Conservation (phyloP, 352 stramenopile genomes). For the Globisporangium heterothallicum region DNA sequence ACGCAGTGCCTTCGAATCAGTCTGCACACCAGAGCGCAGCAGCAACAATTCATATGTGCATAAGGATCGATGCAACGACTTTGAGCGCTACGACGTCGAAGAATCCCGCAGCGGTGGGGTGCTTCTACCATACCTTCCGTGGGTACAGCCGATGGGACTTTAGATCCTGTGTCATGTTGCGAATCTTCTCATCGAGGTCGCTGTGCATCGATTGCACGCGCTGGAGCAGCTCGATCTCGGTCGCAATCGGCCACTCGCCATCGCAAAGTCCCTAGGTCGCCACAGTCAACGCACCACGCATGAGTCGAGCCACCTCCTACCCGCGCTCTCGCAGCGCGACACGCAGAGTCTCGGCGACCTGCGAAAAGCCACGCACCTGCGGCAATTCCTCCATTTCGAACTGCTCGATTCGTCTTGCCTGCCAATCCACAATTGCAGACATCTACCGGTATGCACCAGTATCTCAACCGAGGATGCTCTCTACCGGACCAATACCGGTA, state of each 20-base stretch:
- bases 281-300: not conserved
- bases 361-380: conserved; percentile 1
- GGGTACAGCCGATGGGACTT: conserved; percentile 59
- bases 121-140: conserved; percentile 19
- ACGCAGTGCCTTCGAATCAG: conserved; percentile 48
- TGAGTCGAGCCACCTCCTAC: not conserved
- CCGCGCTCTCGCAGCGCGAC: not conserved
- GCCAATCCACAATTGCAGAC: no score
- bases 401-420: no score
- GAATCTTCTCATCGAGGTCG: conserved; percentile 39
- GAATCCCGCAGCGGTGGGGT: not conserved
- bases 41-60: not conserved
- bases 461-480: no score
- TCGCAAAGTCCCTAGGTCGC: conserved; percentile 45
- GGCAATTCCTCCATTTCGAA: not conserved
- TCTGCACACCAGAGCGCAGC: conserved; percentile 14
- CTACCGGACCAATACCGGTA: no score
- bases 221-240: conserved; percentile 51
- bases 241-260: conserved; percentile 44
- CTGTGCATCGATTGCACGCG: conserved; percentile 37
- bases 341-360: no score
- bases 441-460: no score
- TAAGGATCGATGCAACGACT: not conserved
- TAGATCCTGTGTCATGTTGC: conserved; percentile 45
- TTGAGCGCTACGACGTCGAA: no score